Conservation (phyloP, 345 rosid genomes). For the Gossypium rotundifolium region DNA sequence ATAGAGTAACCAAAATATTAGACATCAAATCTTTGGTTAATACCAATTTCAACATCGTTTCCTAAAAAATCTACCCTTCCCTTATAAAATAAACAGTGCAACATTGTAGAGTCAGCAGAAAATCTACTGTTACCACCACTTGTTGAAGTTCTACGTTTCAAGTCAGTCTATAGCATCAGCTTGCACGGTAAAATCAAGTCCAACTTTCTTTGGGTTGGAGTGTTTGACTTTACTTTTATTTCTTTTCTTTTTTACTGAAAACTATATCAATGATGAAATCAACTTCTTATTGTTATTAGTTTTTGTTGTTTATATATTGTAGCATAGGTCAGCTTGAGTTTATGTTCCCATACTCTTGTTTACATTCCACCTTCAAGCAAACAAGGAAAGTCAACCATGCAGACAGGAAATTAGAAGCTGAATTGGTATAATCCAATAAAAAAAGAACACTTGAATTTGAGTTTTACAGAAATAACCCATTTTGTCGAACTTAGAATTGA, state of each 20-base stretch:
- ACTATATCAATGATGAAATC: neutral
- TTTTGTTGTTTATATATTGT: no score
- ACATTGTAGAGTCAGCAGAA: neutral
- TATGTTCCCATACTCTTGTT: constrained; percentile 1
- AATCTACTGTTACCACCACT: neutral
- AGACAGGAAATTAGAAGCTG: neutral
- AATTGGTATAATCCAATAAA: neutral
- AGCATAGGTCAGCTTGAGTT: constrained; percentile 2
- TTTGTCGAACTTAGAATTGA: neutral
- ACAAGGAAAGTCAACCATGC: neutral
- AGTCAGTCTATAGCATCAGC: neutral
- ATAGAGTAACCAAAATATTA: no score
- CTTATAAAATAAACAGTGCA: neutral
- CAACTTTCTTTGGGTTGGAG: neutral
- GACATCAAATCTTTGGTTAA: no score
- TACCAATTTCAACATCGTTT: no score
- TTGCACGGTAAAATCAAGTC: neutral
- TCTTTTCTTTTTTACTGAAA: no score
- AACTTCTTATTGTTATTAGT: neutral
- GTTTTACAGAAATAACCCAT: neutral
- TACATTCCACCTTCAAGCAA: neutral
- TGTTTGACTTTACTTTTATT: neutral
- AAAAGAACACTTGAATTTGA: neutral
- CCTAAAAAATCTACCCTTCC: no score
- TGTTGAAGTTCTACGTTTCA: neutral